Base-by-base conservation (phyloP, 2,329 filamentous ascomycete species). In the Talaromyces atroroseus region DNA sequence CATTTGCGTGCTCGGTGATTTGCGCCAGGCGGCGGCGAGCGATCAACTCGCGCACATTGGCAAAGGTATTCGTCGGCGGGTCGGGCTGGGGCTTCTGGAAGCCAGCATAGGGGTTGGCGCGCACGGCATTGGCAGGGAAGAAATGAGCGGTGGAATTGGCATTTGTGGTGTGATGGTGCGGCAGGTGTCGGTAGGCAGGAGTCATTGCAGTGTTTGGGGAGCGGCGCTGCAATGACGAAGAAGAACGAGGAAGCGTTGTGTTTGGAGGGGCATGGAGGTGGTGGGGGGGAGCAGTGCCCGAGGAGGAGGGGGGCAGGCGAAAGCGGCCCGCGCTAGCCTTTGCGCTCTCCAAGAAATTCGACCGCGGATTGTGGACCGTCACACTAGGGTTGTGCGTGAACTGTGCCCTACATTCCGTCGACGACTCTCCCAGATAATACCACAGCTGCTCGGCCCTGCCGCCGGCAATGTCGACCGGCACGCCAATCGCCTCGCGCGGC, bases 351-450 rank as follows among this genome's bases (percentile, higher is more conserved):
- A 80, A 69, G 71, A 79, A 80, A 70, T 78, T 78, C 59, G 76
- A 73, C 60, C 73, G 70, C 60, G 73, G 71, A 65, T 80, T 78
- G 71, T 78, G 74, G 60, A 74, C 63, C 58, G 65, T 62, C 57
- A 77, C 78, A 58, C 73, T 75, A 45, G 81, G 83, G 72, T 95
- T 85, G 65, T 94, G 89, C 4, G 92, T 95, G 73, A 94, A 99
- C 69, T 95, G 90, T 24, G 91, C 87, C 71, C 87, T 91, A 54
- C 90, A 88, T 67, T 97, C 92, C 6, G 92, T 96, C 21, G 92
- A 97, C 20, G 82, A 83, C 69, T 84, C 84, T 32, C 90, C 90
- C 59, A 99, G 80, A 70, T 96, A 97, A 74, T 90, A 83, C 90
- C 92, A 97, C 18, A 96, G 71, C 68, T 89, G 86, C 59, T 92